Percentiles rank a stretch among this genome's conserved stretches.
Conservation (phyloP, 2,329 filamentous ascomycete species). For the Aspergillus carbonarius region DNA sequence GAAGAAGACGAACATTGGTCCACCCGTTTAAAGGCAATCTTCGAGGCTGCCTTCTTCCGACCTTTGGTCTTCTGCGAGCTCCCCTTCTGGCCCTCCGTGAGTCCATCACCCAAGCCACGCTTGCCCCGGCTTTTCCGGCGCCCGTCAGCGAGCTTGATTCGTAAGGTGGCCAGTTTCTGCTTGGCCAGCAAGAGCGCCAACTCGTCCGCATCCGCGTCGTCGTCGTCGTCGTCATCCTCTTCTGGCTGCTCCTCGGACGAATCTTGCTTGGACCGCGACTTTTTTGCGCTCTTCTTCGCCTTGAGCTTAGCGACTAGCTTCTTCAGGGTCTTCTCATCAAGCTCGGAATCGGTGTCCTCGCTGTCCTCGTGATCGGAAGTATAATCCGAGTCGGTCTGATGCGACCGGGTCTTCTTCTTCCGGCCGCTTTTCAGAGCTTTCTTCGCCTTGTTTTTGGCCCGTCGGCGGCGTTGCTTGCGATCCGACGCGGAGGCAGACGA, state of each 20-base stretch:
- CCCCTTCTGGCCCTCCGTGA: conserved; percentile 21
- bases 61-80: conserved; percentile 29
- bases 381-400: conserved; percentile 23
- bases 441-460: conserved; percentile 37
- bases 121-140: conserved; percentile 18
- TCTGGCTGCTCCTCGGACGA: conserved; percentile 34
- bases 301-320: conserved; percentile 34
- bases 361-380: conserved; percentile 30
- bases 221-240: conserved; percentile 32
- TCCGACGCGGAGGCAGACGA: conserved; percentile 24
- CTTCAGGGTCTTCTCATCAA: conserved; percentile 34
- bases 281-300: conserved; percentile 35
- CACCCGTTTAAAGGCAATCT: conserved; percentile 67
- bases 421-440: conserved; percentile 29
- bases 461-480: conserved; percentile 34
- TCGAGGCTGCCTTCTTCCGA: conserved; percentile 52
- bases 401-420: conserved; percentile 42
- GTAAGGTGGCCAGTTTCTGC: conserved; percentile 22
- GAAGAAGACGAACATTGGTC: conserved; percentile 52
- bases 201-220: conserved; percentile 28
- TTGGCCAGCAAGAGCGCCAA: conserved; percentile 23
- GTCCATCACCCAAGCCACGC: conserved; percentile 13
- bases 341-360: conserved; percentile 22
- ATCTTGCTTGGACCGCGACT: conserved; percentile 26
- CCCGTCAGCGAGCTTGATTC: conserved; percentile 20